A percentile compares a stretch with the other conserved stretches of the same genome.
These are phyloP conservation scores for Chlamydomonas applanata DNA, from an alignment of 139 green algal genomes.

Conservation along the genomic window DNA sequence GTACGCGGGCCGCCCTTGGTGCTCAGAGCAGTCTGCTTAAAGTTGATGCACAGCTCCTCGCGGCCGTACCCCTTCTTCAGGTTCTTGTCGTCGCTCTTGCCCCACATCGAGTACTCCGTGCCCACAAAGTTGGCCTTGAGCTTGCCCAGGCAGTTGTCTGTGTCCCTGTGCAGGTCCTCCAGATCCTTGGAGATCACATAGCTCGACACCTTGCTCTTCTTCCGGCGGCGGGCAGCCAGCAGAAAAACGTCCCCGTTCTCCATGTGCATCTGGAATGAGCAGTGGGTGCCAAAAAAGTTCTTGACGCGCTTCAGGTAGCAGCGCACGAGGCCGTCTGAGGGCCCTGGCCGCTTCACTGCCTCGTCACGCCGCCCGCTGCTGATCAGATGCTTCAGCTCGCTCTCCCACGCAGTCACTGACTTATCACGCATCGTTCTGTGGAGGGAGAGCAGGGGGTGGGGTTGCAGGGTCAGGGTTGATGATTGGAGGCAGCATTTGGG, in stretches of 20 bases:
- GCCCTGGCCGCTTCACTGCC: conserved; percentile 26
- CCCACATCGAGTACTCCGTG: conserved; percentile 74
- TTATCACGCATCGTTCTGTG: no score
- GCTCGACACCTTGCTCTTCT: conserved; percentile 64
- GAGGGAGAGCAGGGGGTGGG: no score
- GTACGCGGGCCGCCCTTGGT: conserved; percentile 29
- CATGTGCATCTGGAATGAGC: conserved; percentile 58
- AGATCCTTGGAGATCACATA: conserved; percentile 5
- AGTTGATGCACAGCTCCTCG: conserved; percentile 42
- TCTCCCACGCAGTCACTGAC: conserved; percentile 27
- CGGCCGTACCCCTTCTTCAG: conserved; percentile 30
- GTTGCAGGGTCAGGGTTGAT: no score
- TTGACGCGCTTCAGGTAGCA: conserved; percentile 41
- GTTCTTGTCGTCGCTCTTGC: conserved; percentile 1
- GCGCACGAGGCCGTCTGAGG: conserved; percentile 30
- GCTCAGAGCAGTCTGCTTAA: conserved; percentile 38
- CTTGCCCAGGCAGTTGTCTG: conserved; percentile 21
- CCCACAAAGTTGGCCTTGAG: conserved; percentile 82
- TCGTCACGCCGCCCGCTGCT: conserved; percentile 15
- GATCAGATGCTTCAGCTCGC: conserved; percentile 20
- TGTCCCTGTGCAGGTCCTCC: conserved; percentile 20
- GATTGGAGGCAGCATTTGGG: no score
- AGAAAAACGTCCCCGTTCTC: conserved; percentile 71
- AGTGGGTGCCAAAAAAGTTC: conserved; percentile 30
- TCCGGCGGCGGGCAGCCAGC: conserved; percentile 79